Evolutionary conservation across 352 stramenopile genomes (phyloP), one percentile per base, ranked within the genome.

Genomic region (Phytopythium mirpurense): DNA sequence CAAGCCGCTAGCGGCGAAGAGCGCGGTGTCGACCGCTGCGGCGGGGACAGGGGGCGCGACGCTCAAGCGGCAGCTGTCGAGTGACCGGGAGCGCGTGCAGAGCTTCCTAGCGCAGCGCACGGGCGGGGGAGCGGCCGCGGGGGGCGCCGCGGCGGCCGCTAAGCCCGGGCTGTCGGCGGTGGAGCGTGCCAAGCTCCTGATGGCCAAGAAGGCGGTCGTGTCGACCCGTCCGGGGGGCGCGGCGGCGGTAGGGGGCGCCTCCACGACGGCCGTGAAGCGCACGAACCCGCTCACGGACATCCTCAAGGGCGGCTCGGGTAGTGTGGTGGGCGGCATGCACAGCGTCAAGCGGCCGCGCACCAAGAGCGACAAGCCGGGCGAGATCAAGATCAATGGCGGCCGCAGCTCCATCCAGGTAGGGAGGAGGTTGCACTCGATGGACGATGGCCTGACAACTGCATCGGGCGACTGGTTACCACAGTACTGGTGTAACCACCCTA

Each of bases 281-380:
- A 71, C 72, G 26, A 93, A 93, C 46, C 83, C 83, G 7, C 62
- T 93, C 19, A 82, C 83, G 3, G 83, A 90, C 47, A 87, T 93
- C 46, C 44, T 93, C 5, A 85, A 79, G 59, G 79, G 79, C 15
- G 78, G 74, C 1, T 83, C 72, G 0, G 77, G 78, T 0, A 90
- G 80, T 61, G 72, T 87, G 11, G 80, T 90, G 7, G 77, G 77
- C 9, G 70, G 72, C 3, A 68, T 82, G 15, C 63, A 73, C 18
- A 85, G 56, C 51, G 67, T 83, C 9, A 93, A 91, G 58, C 78
- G 76, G 16, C 67, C 70, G 12, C 71, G 76, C 12, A 78, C 67
- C n/a, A 86, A 83, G 67, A 83, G 65, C 55, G 76, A 92, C 55
- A 84, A 83, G 42, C 78, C 72, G 4, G 83, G 83, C 4, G 83